Percentiles rank a stretch among this genome's conserved stretches.
These are phyloP conservation scores for Botrytis porri DNA, from an alignment of 2,329 filamentous ascomycete species.

Conservation along the genomic window DNA sequence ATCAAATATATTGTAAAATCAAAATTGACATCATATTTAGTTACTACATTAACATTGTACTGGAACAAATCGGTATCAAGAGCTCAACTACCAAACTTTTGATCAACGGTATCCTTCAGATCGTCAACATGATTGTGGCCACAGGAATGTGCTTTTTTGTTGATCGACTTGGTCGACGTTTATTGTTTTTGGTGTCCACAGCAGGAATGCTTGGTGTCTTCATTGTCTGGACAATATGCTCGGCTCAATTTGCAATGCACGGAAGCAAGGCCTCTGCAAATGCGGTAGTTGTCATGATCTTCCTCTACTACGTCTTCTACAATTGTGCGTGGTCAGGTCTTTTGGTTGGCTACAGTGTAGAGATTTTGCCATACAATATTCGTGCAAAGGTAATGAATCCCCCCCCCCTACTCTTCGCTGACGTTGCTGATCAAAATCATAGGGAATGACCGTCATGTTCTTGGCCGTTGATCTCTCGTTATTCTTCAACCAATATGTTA, in stretches of 20 bases:
- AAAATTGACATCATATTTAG: conserved; percentile 10
- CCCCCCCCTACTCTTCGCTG: not conserved
- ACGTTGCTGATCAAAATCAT: not conserved
- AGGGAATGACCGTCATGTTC: conserved; percentile 43
- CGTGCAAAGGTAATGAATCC: conserved; percentile 36
- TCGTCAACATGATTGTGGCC: conserved; percentile 30
- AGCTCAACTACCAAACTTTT: conserved; percentile 38
- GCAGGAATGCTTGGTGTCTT: conserved; percentile 36
- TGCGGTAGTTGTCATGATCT: conserved; percentile 46
- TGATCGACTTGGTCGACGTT: conserved; percentile 35
- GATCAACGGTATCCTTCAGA: conserved; percentile 39
- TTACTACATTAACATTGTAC: conserved; percentile 40
- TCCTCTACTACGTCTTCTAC: conserved; percentile 48
- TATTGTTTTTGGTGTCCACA: conserved; percentile 31
- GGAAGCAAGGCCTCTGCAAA: conserved; percentile 25
- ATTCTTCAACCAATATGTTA: conserved; percentile 46
- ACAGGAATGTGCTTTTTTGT: conserved; percentile 35
- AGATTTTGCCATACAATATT: conserved; percentile 34
- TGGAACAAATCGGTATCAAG: conserved; percentile 41
- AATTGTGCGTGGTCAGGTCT: conserved; percentile 37
- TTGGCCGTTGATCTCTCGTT: conserved; percentile 45
- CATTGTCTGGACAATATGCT: conserved; percentile 35
- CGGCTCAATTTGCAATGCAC: conserved; percentile 26
- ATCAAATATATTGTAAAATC: not conserved
- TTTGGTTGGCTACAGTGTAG: conserved; percentile 31